Evolutionary conservation across 495 filamentous ascomycete genomes (phyloP).

Genomic region (Sphaerosporella brunnea): DNA sequence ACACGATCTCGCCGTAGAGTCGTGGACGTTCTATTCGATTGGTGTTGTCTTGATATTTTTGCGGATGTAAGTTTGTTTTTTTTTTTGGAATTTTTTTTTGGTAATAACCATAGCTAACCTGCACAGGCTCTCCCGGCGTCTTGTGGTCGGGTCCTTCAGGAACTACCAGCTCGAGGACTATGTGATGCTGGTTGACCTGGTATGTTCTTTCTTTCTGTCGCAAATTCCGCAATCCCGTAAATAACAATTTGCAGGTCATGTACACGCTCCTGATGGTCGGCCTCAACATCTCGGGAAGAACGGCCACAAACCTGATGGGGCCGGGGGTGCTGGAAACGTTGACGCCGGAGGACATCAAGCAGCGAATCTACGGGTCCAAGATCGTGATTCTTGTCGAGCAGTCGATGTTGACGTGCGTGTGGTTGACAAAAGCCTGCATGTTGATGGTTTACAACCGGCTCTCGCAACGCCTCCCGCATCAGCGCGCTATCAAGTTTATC

Average conservation of each 20-base stretch:
- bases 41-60: conserved; percentile 27
- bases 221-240: no score
- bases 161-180: conserved; percentile 40
- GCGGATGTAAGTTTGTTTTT: conserved; percentile 29
- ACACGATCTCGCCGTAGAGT: conserved; percentile 32
- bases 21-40: conserved; percentile 33
- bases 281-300: conserved; percentile 39
- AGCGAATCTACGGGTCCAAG: conserved; percentile 38
- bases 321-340: conserved; percentile 35
- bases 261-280: conserved; percentile 38
- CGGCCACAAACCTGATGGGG: conserved; percentile 42
- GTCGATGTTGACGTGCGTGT: conserved; percentile 35
- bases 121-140: conserved; percentile 25
- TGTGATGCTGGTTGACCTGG: conserved; percentile 39
- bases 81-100: not conserved
- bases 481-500: conserved; percentile 26
- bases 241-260: conserved; percentile 32
- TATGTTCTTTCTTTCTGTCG: no score
- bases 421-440: conserved; percentile 35
- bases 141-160: conserved; percentile 32
- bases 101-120: not conserved
- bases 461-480: conserved; percentile 27
- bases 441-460: conserved; percentile 35
- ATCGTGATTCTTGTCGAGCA: conserved; percentile 33
- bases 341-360: conserved; percentile 31